Evolutionary conservation across 805 yeast genomes (phyloP), one percentile per base, ranked within the genome.

Genomic region (Cyberlindnera subsufficiens): DNA sequence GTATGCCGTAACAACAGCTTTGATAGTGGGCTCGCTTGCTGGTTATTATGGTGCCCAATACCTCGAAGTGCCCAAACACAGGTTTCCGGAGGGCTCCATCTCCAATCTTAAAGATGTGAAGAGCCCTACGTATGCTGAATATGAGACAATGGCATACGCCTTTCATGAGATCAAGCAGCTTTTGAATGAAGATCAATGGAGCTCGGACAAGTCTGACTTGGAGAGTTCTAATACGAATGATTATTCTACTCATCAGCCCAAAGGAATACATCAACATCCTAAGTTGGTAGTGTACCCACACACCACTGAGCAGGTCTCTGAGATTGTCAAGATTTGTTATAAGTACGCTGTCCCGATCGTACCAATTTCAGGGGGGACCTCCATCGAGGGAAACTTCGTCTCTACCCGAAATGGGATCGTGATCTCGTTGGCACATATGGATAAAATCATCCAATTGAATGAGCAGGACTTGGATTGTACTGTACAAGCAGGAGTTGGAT

Each of bases 401-500:
- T 77, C 82, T 11, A 77, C 83, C 0, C 65, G 83, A 47, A 66
- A 70, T 7, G 84, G 85, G 3, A 72, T 82, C 8, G 72, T 82
- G 1, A 67, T 84, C 42, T 89, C 83, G 54, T 59, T 82, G 32
- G 64, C 78, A 8, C 62, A 68, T 40, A 78, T 85, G 86, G 71
- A 78, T 59, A 58, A 69, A 37, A 71, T 85, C 9, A 17, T 82
- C 3, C 66, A 65, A 27, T 62, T 86, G 32, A 76, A 82, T 54
- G 68, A 72, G 39, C 69, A 73, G 13, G 93, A 85, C 60, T 61
- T 83, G 53, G 91, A 86, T 56, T 73, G 81, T 10, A 73, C 71
- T 6, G 85, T 85, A 1, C 84, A 85, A 54, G 84, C 88, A 0
- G 90, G 89, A 18, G 78, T 85, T 5, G 82, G 83, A 5, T 84